A percentile compares a stretch with the other conserved stretches of the same genome.
phyloP scores from a whole-genome alignment of 2,329 filamentous ascomycete genomes.

The Leptographium radiaticola region DNA sequence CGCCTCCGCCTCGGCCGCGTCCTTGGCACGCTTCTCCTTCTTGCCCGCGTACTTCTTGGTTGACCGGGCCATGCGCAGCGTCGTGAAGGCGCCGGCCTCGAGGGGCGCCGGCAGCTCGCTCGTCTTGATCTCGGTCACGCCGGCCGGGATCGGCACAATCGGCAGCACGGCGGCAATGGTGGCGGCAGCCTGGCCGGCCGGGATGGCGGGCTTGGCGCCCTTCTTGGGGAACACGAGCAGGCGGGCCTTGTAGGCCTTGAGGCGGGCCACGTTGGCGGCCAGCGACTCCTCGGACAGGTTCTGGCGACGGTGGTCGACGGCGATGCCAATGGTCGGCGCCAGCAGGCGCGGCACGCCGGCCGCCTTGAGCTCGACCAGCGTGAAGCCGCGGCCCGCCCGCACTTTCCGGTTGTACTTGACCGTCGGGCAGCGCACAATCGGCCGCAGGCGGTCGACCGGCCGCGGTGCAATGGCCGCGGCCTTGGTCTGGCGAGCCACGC shows the following conservation, averaged over 20 bases:
- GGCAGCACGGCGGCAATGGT: slow-evolving; percentile 51
- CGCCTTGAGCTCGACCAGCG: slow-evolving; percentile 97
- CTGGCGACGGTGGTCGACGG: slow-evolving; percentile 90
- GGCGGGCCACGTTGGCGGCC: slow-evolving; percentile 87
- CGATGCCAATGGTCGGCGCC: slow-evolving; percentile 91
- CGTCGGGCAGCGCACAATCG: slow-evolving; percentile 93
- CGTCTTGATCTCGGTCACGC: slow-evolving; percentile 66
- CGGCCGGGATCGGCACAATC: slow-evolving; percentile 53
- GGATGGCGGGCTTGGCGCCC: slow-evolving; percentile 83
- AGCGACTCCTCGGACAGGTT: slow-evolving; percentile 96
- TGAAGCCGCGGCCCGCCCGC: slow-evolving; percentile 94
- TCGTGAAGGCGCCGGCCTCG: slow-evolving; percentile 68
- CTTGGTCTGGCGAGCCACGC: slow-evolving; percentile 85
- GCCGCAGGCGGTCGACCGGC: slow-evolving; percentile 92
- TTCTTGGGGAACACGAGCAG: slow-evolving; percentile 97
- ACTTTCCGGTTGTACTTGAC: slow-evolving; percentile 99
- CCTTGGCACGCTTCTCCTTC: slow-evolving; percentile 87
- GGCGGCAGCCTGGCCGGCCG: slow-evolving; percentile 61
- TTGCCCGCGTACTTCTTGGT: slow-evolving; percentile 70
- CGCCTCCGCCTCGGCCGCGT: slow-evolving; percentile 70
- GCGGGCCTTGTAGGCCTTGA: slow-evolving; percentile 93
- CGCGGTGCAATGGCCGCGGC: slow-evolving; percentile 90
- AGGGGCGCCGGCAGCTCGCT: slow-evolving; percentile 65
- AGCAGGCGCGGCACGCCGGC: slow-evolving; percentile 90
- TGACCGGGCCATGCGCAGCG: slow-evolving; percentile 71